A percentile compares a stretch with the other conserved stretches of the same genome.
Conservation (phyloP, 169 alveolate genomes). For the Plasmodium gaboni region DNA sequence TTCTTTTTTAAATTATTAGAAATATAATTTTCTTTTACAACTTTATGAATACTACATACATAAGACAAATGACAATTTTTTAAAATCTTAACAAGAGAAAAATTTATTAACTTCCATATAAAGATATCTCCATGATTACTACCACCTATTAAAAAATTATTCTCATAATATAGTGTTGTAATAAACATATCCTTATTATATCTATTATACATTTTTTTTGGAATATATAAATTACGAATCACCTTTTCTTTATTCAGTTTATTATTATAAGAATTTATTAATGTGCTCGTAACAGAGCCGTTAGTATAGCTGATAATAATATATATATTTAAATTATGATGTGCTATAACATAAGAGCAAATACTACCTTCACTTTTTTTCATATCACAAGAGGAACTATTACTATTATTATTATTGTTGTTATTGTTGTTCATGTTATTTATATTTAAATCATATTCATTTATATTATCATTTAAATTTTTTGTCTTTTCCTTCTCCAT, state of each 20-base stretch:
- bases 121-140: constrained; percentile 51
- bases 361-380: neutral
- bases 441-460: neutral
- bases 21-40: constrained; percentile 27
- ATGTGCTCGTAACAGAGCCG: constrained; percentile 30
- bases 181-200: constrained; percentile 19
- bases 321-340: constrained; percentile 33
- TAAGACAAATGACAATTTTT: constrained; percentile 57
- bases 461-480: neutral
- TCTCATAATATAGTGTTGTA: constrained; percentile 31
- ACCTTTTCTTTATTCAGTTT: constrained; percentile 8
- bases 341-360: constrained; percentile 42
- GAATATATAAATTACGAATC: constrained; percentile 9
- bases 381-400: neutral
- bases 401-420: neutral
- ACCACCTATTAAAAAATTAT: constrained; percentile 43
- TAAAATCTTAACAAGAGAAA: constrained; percentile 22
- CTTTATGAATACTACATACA: constrained; percentile 63
- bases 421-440: neutral
- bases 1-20: neutral
- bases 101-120: constrained; percentile 40
- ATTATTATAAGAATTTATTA: constrained; percentile 44
- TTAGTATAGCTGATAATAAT: constrained; percentile 28
- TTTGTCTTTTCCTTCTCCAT: neutral
- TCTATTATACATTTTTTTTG: neutral